Conservation (phyloP, 495 filamentous ascomycete species). For the Cetradonia linearis region DNA sequence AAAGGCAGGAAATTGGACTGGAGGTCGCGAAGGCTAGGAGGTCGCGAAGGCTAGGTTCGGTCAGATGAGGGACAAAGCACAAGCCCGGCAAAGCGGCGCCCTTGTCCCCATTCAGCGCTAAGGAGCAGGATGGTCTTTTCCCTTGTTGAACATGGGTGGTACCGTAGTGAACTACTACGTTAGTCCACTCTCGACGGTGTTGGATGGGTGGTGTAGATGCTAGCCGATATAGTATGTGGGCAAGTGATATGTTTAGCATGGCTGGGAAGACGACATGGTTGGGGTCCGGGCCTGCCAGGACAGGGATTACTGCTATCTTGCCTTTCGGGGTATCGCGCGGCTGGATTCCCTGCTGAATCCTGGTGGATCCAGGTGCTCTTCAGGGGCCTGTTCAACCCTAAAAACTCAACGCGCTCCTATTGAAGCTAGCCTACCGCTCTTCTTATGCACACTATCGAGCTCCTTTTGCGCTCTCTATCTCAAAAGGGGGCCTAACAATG, state of each 20-base stretch:
- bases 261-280: not conserved
- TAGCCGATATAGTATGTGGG: constrained; percentile 1
- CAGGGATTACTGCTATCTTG: not conserved
- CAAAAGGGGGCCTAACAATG: constrained; percentile 2
- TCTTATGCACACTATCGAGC: not conserved
- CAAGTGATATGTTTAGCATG: not conserved
- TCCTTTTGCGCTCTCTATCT: not conserved
- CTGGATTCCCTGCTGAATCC: no score
- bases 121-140: not conserved
- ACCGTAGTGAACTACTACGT: not conserved
- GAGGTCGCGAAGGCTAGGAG: not conserved
- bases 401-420: no score
- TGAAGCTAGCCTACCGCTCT: not conserved
- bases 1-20: constrained; percentile 3
- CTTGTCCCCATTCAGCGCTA: not conserved
- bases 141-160: not conserved
- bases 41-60: constrained; percentile 4
- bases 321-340: not conserved
- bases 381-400: not conserved
- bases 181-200: not conserved
- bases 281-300: not conserved
- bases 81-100: constrained; percentile 1
- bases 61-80: not conserved
- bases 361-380: no score
- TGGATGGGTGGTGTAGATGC: not conserved